A percentile compares a stretch with the other conserved stretches of the same genome.
These are phyloP conservation scores for Crocinoboletus sp. DNA, from an alignment of 1,284 basidiomycete genomes.

Conservation along the genomic window DNA sequence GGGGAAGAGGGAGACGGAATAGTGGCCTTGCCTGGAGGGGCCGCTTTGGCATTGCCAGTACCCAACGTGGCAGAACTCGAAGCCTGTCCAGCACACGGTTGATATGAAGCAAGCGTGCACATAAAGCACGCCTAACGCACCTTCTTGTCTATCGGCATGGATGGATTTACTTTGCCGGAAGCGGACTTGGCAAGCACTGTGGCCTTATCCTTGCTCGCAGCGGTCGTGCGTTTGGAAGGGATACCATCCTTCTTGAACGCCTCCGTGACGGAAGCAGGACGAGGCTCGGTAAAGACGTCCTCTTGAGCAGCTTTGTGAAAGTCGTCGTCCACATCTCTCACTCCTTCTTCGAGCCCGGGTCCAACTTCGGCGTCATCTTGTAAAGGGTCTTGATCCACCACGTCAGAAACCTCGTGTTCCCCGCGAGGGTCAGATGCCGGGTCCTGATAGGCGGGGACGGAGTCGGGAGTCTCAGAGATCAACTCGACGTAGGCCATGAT, in stretches of 20 bases:
- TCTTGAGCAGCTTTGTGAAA: conserved; percentile 12
- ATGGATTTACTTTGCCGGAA: conserved; percentile 32
- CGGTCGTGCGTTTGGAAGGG: conserved; percentile 29
- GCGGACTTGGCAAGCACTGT: conserved; percentile 20
- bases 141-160: conserved; percentile 61
- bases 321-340: conserved; percentile 9
- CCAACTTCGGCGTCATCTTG: conserved; percentile 21
- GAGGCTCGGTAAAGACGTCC: conserved; percentile 15
- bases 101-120: conserved; percentile 24
- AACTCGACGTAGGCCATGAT: conserved; percentile 46
- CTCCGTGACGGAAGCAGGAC: conserved; percentile 15
- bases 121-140: conserved; percentile 37
- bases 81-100: conserved; percentile 43
- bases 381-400: conserved; percentile 30
- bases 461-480: conserved; percentile 25
- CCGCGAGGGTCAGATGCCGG: conserved; percentile 33
- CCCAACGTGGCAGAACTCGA: conserved; percentile 66
- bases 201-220: conserved; percentile 39
- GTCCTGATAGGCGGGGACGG: conserved; percentile 24
- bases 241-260: conserved; percentile 21
- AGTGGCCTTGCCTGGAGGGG: conserved; percentile 41
- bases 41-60: conserved; percentile 49
- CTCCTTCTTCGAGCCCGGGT: conserved; percentile 16
- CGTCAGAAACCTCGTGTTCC: conserved; percentile 50
- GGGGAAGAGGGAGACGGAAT: conserved; percentile 33